Evolutionary conservation across 202 grass and related monocot species (phyloP), one percentile per base, ranked within the genome.

Genomic region (Brachypodium distachyon): DNA sequence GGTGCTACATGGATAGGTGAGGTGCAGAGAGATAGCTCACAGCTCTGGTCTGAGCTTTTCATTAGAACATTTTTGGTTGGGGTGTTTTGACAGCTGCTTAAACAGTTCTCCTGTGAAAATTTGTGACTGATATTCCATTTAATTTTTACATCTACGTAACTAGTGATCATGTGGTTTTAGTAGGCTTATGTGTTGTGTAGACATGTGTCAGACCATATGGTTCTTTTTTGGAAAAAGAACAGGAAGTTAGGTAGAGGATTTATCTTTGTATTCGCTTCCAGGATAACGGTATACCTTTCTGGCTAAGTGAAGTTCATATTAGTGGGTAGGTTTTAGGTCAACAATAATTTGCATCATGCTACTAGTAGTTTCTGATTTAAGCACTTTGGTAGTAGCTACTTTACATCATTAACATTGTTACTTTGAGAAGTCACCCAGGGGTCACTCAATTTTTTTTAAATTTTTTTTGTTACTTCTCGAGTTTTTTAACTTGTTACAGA

Each of bases 391-490:
- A 55, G 33, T 77, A 55, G 51, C 18, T 54, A 58, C 16, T 70
- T 33, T 69, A 54, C 27, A 62, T 86, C 42, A 54, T 61, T 28
- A 43, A 70, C 53, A 52, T 65, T 48, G 56, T 47, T 68, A 59
- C n/a, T 7, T 50, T n/a, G n/a, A n/a, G n/a, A n/a, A n/a, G n/a
- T n/a, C n/a, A n/a, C n/a, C n/a, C n/a, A n/a, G n/a, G n/a, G n/a
- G n/a, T n/a, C n/a, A n/a, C n/a, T n/a, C n/a, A n/a, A n/a, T n/a
- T n/a, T n/a, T n/a, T n/a, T n/a, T n/a, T n/a, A n/a, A n/a, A n/a
- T n/a, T n/a, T n/a, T n/a, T n/a, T n/a, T n/a, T n/a, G n/a, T n/a
- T n/a, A n/a, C n/a, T n/a, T n/a, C n/a, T n/a, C n/a, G n/a, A n/a
- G n/a, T n/a, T n/a, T n/a, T n/a, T n/a, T n/a, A n/a, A n/a, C n/a